Percentiles rank a stretch among this genome's conserved stretches.
phyloP scores from a whole-genome alignment of 805 yeast species.

The Metschnikowia proteae region DNA sequence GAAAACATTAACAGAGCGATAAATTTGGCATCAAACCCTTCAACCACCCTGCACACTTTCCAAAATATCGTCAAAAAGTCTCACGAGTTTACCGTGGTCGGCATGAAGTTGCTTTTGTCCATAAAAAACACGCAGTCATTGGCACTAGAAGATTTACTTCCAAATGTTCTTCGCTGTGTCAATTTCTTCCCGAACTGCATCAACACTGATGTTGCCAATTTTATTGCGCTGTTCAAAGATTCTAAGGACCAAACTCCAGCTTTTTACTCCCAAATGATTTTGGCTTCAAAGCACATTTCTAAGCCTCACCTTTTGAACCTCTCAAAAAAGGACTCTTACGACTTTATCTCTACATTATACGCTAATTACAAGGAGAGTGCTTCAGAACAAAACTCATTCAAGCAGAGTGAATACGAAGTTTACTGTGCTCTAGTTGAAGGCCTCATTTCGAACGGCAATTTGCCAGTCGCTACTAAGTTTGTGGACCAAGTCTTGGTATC shows the following conservation, averaged over 20 bases:
- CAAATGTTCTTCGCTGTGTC: conserved; percentile 32
- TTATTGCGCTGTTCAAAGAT: conserved; percentile 27
- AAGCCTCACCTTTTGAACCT: conserved; percentile 15
- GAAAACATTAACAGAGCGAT: conserved; percentile 41
- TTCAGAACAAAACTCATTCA: conserved; percentile 11
- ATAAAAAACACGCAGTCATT: conserved; percentile 39
- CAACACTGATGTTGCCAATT: conserved; percentile 18
- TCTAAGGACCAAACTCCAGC: conserved; percentile 22
- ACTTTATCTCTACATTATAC: conserved; percentile 26
- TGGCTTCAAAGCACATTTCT: conserved; percentile 24
- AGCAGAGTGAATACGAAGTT: conserved; percentile 41
- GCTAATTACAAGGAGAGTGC: conserved; percentile 28
- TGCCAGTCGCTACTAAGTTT: conserved; percentile 50
- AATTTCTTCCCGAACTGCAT: conserved; percentile 27
- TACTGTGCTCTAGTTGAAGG: conserved; percentile 52
- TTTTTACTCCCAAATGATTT: conserved; percentile 37
- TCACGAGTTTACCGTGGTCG: conserved; percentile 42
- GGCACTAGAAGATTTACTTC: conserved; percentile 31
- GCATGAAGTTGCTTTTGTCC: conserved; percentile 43
- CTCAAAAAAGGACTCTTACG: conserved; percentile 21
- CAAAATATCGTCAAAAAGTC: conserved; percentile 43
- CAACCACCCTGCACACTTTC: conserved; percentile 46
- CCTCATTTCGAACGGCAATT: conserved; percentile 48
- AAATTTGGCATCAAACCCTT: conserved; percentile 36
- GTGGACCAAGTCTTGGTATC: conserved; percentile 52